Conservation (phyloP, 768 basidiomycete species). For the Galerina marginata region DNA sequence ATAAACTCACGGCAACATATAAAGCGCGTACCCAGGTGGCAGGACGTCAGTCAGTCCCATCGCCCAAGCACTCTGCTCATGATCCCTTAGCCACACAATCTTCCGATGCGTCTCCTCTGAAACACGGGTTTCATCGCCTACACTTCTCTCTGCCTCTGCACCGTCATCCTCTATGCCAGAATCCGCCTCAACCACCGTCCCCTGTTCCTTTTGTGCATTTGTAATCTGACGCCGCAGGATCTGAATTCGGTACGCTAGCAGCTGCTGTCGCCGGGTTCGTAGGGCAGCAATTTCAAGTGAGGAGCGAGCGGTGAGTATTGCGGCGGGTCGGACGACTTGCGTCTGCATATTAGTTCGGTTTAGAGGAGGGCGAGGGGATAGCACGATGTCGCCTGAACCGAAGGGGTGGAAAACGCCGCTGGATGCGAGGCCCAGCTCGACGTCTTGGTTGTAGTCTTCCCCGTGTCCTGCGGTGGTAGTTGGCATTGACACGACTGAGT, state of each 20-base stretch:
- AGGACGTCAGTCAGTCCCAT: constrained; percentile 23
- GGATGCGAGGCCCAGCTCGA: too few species aligned
- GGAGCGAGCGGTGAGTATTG: neutral
- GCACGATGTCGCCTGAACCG: constrained; percentile 18
- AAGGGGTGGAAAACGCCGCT: neutral
- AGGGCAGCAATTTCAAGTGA: neutral
- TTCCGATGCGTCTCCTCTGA: constrained; percentile 27
- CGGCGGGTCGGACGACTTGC: neutral
- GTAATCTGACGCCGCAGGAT: constrained; percentile 25
- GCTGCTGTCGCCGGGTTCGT: constrained; percentile 20
- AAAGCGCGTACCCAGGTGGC: constrained; percentile 24
- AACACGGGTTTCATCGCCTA: constrained; percentile 1
- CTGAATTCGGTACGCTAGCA: constrained; percentile 16
- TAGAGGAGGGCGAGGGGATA: constrained; percentile 9
- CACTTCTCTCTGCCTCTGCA: too few species aligned
- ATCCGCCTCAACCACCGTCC: neutral
- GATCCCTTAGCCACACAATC: constrained; percentile 28
- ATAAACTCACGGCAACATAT: constrained; percentile 21
- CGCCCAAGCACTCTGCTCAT: constrained; percentile 28
- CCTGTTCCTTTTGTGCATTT: constrained; percentile 16
- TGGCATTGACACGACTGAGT: too few species aligned
- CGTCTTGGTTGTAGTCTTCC: too few species aligned
- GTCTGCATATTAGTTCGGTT: too few species aligned
- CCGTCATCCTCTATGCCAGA: too few species aligned
- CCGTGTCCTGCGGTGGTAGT: too few species aligned